phyloP scores from a whole-genome alignment of 2,329 filamentous ascomycete species.

The Oidium heveae region DNA sequence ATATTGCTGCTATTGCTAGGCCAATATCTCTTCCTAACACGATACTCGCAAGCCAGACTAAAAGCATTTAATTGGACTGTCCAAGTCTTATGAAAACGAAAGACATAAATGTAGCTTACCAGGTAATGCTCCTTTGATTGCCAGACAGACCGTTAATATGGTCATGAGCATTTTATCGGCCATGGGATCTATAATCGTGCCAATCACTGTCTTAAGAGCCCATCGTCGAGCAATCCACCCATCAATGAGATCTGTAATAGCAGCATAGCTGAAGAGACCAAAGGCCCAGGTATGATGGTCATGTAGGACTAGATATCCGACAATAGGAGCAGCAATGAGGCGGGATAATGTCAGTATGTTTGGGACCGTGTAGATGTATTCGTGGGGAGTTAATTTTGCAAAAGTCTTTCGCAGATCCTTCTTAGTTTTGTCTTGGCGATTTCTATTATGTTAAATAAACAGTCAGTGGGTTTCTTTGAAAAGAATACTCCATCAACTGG shows the following conservation, averaged over 20 bases:
- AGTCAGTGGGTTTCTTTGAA: not conserved
- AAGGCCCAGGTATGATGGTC: slow-evolving; percentile 58
- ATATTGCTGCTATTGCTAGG: slow-evolving; percentile 65
- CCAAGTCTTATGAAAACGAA: not conserved
- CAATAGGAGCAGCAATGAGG: slow-evolving; percentile 54
- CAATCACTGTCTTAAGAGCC: slow-evolving; percentile 78
- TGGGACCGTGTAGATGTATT: slow-evolving; percentile 93
- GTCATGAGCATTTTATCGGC: slow-evolving; percentile 96
- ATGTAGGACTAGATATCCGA: slow-evolving; percentile 73
- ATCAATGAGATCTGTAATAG: slow-evolving; percentile 74
- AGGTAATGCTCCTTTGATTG: slow-evolving; percentile 59
- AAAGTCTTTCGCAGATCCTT: slow-evolving; percentile 10
- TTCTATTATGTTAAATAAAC: slow-evolving; percentile 1
- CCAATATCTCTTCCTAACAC: slow-evolving; percentile 76
- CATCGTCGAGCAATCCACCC: slow-evolving; percentile 79
- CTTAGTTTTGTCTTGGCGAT: slow-evolving; percentile 1
- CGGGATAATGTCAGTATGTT: slow-evolving; percentile 80
- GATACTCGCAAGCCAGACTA: slow-evolving; percentile 67
- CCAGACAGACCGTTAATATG: slow-evolving; percentile 62
- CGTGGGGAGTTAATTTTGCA: slow-evolving; percentile 24
- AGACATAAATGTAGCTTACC: slow-evolving; percentile 22
- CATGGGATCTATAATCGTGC: slow-evolving; percentile 87
- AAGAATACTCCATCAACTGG: too few species aligned
- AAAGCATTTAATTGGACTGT: not conserved
- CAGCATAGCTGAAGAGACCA: slow-evolving; percentile 74